Evolutionary conservation across 805 yeast genomes (phyloP).

Genomic region (Yamadazyma endophytica): DNA sequence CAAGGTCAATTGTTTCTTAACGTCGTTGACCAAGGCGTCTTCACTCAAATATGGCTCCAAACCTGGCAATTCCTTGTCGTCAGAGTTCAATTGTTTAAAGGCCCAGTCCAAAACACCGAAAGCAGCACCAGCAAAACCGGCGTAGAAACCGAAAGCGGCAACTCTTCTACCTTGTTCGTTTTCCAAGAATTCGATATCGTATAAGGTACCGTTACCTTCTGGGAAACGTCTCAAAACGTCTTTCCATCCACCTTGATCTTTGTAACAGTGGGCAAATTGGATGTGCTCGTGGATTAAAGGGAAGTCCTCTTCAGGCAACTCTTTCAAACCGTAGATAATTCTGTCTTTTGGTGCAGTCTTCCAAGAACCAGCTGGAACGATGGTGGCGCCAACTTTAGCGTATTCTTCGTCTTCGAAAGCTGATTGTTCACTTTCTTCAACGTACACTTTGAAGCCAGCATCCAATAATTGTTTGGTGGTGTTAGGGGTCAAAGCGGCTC

Average conservation of each 20-base stretch:
- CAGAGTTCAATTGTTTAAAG: conserved; percentile 72
- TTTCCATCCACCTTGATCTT: conserved; percentile 96
- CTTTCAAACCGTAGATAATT: conserved; percentile 90
- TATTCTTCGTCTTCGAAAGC: conserved; percentile 77
- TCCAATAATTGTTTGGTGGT: conserved; percentile 79
- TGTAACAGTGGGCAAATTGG: conserved; percentile 98
- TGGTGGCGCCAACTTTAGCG: conserved; percentile 71
- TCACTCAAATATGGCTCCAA: conserved; percentile 79
- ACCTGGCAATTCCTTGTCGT: conserved; percentile 67
- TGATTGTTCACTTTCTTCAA: conserved; percentile 84
- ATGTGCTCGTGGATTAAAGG: conserved; percentile 95
- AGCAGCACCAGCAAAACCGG: conserved; percentile 99
- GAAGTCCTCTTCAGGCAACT: conserved; percentile 86
- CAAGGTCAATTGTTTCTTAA: conserved; percentile 51
- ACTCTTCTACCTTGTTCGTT: conserved; percentile 96
- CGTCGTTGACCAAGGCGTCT: conserved; percentile 64
- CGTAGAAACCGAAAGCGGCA: conserved; percentile 99
- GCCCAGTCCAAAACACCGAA: conserved; percentile 94
- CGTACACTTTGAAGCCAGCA: conserved; percentile 85
- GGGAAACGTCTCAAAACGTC: conserved; percentile 87
- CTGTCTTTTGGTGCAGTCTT: conserved; percentile 84
- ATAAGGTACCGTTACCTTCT: conserved; percentile 83
- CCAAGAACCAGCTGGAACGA: conserved; percentile 96
- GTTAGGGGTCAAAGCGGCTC: conserved; percentile 94
- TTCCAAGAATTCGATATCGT: conserved; percentile 92